A percentile compares a stretch with the other conserved stretches of the same genome.
Conservation (phyloP, 208 protist species). For the Trypanosoma mega region DNA sequence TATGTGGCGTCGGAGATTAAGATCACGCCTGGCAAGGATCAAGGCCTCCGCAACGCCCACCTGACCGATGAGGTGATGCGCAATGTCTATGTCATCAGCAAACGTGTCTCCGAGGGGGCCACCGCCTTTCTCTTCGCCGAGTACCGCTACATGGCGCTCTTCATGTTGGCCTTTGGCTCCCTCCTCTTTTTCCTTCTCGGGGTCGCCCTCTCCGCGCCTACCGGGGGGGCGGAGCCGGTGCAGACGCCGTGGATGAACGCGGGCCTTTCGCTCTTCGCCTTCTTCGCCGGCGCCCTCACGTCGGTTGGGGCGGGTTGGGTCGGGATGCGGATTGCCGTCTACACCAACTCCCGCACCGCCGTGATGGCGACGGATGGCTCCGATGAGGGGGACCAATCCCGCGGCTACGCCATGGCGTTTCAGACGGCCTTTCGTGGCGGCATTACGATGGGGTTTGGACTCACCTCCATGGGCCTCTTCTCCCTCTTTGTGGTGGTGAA, state of each 20-base stretch:
- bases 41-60: conserved; percentile 61
- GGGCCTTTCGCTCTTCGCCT: conserved; percentile 59
- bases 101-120: conserved; percentile 74
- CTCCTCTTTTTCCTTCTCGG: conserved; percentile 84
- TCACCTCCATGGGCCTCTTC: conserved; percentile 82
- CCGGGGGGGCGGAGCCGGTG: conserved; percentile 27
- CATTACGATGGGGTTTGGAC: conserved; percentile 87
- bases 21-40: conserved; percentile 57
- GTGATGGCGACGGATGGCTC: conserved; percentile 72
- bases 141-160: conserved; percentile 88
- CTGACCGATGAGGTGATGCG: conserved; percentile 85
- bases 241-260: conserved; percentile 60
- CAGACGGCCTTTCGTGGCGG: conserved; percentile 86
- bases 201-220: conserved; percentile 50
- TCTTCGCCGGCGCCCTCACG: conserved; percentile 71
- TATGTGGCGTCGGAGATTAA: conserved; percentile 58
- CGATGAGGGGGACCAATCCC: conserved; percentile 51
- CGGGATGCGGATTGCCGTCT: conserved; percentile 90
- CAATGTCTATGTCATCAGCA: conserved; percentile 82
- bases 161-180: conserved; percentile 68
- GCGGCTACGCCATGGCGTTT: conserved; percentile 62
- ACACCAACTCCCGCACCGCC: conserved; percentile 84
- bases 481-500: conserved; percentile 78
- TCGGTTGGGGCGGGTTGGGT: conserved; percentile 84
- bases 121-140: conserved; percentile 79